A percentile compares a stretch with the other conserved stretches of the same genome.
Evolutionary conservation across 805 yeast species (phyloP).

Genomic region (Pichia phayaonensis): DNA sequence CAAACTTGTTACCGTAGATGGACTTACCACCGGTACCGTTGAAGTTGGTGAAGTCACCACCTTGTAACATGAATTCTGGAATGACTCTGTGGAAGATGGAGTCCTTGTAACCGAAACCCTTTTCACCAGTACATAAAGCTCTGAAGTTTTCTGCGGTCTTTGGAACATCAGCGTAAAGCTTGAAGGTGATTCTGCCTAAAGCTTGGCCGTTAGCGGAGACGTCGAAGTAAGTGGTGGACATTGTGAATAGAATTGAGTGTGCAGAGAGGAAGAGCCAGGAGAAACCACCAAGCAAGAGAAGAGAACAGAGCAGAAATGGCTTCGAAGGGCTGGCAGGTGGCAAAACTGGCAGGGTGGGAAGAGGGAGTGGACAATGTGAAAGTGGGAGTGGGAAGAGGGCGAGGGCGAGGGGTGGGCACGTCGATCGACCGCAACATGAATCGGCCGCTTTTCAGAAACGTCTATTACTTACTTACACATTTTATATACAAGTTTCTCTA

Average conservation of each 20-base stretch:
- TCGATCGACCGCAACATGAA: conserved; percentile 3
- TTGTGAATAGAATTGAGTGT: conserved; percentile 10
- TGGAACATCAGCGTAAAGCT: conserved; percentile 85
- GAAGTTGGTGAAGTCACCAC: conserved; percentile 80
- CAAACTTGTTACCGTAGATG: conserved; percentile 59
- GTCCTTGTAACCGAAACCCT: conserved; percentile 84
- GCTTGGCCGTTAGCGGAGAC: conserved; percentile 33
- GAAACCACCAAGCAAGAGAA: too few relatives aligned
- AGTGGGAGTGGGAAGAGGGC: too few relatives aligned
- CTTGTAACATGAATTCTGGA: conserved; percentile 96
- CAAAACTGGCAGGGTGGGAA: background rate
- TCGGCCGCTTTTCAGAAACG: background rate
- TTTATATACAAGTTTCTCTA: background rate
- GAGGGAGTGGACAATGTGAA: too few relatives aligned
- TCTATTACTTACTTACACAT: background rate
- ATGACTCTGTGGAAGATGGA: conserved; percentile 95
- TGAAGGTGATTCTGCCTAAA: conserved; percentile 62
- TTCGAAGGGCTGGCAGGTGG: background rate
- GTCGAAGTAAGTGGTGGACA: conserved; percentile 37
- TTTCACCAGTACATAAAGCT: conserved; percentile 83
- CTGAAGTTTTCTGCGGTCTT: conserved; percentile 77
- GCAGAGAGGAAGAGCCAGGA: background rate
- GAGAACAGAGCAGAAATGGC: background rate
- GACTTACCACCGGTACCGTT: conserved; percentile 93
- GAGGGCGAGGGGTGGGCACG: background rate